phyloP scores from a whole-genome alignment of 306 rosid genomes.

The Casuarina cunninghamiana region DNA sequence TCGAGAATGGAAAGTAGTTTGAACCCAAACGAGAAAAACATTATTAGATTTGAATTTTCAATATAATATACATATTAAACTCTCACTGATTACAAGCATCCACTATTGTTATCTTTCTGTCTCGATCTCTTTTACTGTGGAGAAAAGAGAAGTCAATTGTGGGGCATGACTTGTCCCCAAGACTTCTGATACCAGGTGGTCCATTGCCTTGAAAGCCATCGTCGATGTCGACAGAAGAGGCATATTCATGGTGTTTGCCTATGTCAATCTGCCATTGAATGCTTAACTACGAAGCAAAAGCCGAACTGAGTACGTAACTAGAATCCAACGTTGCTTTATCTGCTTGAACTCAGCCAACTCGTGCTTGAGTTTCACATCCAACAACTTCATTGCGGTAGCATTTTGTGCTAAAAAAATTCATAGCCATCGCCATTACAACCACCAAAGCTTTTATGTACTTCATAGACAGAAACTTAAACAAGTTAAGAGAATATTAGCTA shows the following conservation, averaged over 20 bases:
- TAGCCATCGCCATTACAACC: too few relatives aligned
- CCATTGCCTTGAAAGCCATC: neutral
- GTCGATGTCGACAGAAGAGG: neutral
- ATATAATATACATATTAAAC: neutral
- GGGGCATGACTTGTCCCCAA: neutral
- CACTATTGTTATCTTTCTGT: neutral
- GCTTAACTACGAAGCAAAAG: neutral
- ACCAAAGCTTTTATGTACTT: too few relatives aligned
- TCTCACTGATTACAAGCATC: too few relatives aligned
- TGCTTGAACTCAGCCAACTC: neutral
- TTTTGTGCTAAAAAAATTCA: too few relatives aligned
- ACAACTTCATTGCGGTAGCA: too few relatives aligned
- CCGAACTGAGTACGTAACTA: neutral
- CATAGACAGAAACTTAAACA: too few relatives aligned
- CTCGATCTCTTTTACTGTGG: neutral
- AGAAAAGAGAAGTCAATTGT: neutral
- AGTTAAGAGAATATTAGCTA: too few relatives aligned
- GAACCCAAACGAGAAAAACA: neutral
- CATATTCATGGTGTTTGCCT: neutral
- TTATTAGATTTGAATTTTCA: neutral
- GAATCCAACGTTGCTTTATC: neutral
- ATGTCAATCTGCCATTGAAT: neutral
- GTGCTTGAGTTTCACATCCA: too few relatives aligned
- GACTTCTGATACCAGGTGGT: neutral
- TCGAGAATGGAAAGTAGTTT: constrained; percentile 2